Evolutionary conservation across 2,329 filamentous ascomycete genomes (phyloP), one percentile per base, ranked within the genome.

Genomic region (Pseudogymnoascus destructans): DNA sequence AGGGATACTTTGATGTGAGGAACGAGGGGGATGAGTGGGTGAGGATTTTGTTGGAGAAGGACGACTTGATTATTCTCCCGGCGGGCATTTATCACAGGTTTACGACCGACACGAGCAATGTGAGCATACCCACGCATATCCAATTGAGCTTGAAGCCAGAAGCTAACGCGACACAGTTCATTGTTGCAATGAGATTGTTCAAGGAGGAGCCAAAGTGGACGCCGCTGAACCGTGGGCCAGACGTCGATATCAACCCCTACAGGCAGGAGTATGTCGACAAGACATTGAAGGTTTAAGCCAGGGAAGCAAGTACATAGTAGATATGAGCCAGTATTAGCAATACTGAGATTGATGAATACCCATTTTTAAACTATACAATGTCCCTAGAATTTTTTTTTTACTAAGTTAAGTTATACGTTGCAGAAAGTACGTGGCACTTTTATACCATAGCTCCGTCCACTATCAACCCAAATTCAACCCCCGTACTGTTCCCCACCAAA

Each of bases 181-280:
- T 95, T 64, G 88, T 95, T 69, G 93, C 93, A 11, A 92, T 97
- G 89, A 81, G 93, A 59, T 77, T 98, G 57, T 98, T 97, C 80
- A 91, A 97, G 75, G 93, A 97, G 64, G 91, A 97, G 73, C 93
- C 93, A 32, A 96, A 97, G 74, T 98, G 93, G 93, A 97, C 90
- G 33, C 87, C 93, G 11, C 73, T 98, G 64, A 95, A 95, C 74
- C 82, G 93, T 59, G 82, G 80, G 5, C 73, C 75, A 3, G 86
- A 92, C 55, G 80, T 95, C 42, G 89, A 97, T 69, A 70, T 70
- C 60, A 98, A 97, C 73, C 73, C 78, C 57, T 87, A 84, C 70
- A 82, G 93, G 60, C 81, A 89, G 77, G 80, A 82, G 55, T 98
- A 98, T 67, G 75, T 95, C 38, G 61, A 64, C 15, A 61, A 60